Conservation (phyloP, 2,329 filamentous ascomycete genomes). For the Exophiala xenobiotica region DNA sequence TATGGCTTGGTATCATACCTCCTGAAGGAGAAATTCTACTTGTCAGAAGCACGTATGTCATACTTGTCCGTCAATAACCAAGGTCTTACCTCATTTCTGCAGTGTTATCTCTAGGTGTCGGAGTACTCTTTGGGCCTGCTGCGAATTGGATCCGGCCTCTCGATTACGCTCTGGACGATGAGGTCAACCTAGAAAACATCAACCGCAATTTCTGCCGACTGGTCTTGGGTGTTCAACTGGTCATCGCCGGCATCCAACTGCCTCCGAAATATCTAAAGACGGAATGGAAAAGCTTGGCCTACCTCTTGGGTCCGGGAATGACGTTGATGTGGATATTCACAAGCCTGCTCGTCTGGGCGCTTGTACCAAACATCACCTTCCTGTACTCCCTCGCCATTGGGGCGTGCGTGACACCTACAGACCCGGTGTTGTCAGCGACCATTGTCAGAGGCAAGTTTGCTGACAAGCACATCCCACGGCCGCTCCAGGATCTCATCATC, state of each 20-base stretch:
- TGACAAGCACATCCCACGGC: conserved; percentile 79
- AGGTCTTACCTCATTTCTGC: conserved; percentile 4
- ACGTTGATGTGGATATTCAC: conserved; percentile 79
- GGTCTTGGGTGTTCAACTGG: conserved; percentile 83
- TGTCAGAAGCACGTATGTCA: conserved; percentile 87
- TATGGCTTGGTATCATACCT: conserved; percentile 87
- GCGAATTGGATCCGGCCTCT: conserved; percentile 72
- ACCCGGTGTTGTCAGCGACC: conserved; percentile 80
- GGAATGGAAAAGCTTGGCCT: conserved; percentile 71
- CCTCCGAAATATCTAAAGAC: conserved; percentile 74
- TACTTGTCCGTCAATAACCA: too few relatives aligned
- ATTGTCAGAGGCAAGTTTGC: conserved; percentile 93
- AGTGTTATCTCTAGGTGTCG: conserved; percentile 81
- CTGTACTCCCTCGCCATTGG: conserved; percentile 76
- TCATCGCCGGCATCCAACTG: conserved; percentile 81
- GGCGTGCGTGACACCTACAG: conserved; percentile 84
- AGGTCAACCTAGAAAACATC: conserved; percentile 63
- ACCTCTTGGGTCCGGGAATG: conserved; percentile 82
- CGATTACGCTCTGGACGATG: conserved; percentile 65
- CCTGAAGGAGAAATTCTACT: conserved; percentile 84
- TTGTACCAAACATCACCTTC: conserved; percentile 69
- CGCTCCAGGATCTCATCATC: conserved; percentile 75
- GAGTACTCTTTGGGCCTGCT: conserved; percentile 74
- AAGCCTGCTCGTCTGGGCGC: conserved; percentile 71
- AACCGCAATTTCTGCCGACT: conserved; percentile 81